phyloP scores from a whole-genome alignment of 345 rosid genomes.

The Chamaenerion angustifolium region DNA sequence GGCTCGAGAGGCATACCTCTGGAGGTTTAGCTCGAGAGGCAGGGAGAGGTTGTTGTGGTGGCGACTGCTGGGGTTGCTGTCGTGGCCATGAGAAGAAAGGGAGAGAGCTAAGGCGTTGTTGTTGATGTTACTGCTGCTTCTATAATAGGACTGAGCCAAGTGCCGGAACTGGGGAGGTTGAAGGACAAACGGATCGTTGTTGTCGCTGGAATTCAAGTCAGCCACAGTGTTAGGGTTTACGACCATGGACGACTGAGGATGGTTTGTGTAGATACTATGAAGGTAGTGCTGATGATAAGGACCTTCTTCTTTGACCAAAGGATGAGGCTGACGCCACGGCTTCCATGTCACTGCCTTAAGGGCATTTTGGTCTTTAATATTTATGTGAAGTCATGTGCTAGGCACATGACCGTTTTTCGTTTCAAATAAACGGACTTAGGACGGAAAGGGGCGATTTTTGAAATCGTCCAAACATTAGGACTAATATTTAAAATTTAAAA shows the following conservation, averaged over 20 bases:
- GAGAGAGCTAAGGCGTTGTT: slow-evolving; percentile 35
- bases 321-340: slow-evolving; percentile 11
- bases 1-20: slow-evolving; percentile 23
- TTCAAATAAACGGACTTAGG: no score
- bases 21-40: slow-evolving; percentile 37
- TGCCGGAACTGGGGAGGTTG: slow-evolving; percentile 28
- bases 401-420: no score
- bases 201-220: slow-evolving; percentile 15
- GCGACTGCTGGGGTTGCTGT: slow-evolving; percentile 10
- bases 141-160: slow-evolving; percentile 17
- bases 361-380: no score
- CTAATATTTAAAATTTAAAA: no score
- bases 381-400: no score
- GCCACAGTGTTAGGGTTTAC: slow-evolving; percentile 37
- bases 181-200: slow-evolving; percentile 29
- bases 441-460: no score
- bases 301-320: slow-evolving; percentile 31
- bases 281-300: slow-evolving; percentile 15
- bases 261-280: slow-evolving; percentile 12
- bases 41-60: slow-evolving; percentile 19
- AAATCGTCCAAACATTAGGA: no score
- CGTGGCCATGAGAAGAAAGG: slow-evolving; percentile 38
- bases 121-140: neutral
- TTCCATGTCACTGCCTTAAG: neutral
- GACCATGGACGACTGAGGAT: slow-evolving; percentile 31